These are phyloP conservation scores for Oryza brachyantha DNA, from an alignment of 176 grass and related monocot species.

Conservation along the genomic window DNA sequence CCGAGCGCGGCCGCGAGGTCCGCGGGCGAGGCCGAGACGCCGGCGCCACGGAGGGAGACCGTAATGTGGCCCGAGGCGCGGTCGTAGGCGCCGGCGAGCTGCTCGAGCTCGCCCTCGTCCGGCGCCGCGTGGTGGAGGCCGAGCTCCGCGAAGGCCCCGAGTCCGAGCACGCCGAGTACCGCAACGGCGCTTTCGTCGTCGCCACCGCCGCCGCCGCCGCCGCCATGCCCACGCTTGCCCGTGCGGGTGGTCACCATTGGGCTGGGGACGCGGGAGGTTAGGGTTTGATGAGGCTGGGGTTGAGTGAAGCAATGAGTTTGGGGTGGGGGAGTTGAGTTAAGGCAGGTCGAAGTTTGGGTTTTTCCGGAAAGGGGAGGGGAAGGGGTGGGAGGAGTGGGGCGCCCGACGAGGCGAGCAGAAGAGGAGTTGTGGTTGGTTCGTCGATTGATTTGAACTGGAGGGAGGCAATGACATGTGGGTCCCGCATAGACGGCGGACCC, in stretches of 20 bases:
- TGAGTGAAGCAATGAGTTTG: not conserved
- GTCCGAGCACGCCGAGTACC: slow-evolving; percentile 12
- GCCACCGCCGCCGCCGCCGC: not conserved
- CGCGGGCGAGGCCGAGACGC: not conserved
- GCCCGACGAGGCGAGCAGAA: not conserved
- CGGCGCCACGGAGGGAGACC: not conserved
- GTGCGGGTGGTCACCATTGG: not conserved
- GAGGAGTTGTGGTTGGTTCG: not conserved
- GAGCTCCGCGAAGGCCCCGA: slow-evolving; percentile 20
- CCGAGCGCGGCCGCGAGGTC: slow-evolving; percentile 28
- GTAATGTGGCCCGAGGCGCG: not conserved
- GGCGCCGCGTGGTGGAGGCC: not conserved
- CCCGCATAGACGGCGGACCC: rapidly evolving
- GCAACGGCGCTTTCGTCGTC: not conserved
- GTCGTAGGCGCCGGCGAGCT: slow-evolving; percentile 21
- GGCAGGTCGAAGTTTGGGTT: slow-evolving; percentile 25
- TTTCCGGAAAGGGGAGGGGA: slow-evolving; percentile 6
- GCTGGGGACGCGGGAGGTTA: not conserved
- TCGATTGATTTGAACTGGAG: slow-evolving; percentile 42
- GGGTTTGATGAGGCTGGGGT: slow-evolving; percentile 21
- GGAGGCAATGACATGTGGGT: not conserved
- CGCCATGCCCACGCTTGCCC: not conserved
- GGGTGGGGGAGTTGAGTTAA: not conserved
- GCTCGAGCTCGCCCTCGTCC: not conserved
- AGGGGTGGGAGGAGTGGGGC: not conserved